Base-by-base conservation (phyloP, 768 basidiomycete species). In the Tylopilus sp. region DNA sequence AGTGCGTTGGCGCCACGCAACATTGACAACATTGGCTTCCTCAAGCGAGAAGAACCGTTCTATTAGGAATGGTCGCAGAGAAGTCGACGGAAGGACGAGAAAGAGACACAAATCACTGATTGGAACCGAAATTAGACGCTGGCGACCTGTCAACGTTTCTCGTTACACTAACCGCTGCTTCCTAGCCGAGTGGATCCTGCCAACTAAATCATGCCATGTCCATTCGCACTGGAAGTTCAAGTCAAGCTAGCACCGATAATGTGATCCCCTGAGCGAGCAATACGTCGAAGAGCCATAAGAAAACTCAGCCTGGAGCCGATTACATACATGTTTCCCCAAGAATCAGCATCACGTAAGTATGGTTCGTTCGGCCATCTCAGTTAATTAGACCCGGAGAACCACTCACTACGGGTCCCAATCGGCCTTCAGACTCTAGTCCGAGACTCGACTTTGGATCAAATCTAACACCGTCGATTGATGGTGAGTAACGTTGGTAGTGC, bases 301-400 rank as follows among this genome's bases (percentile, higher is more conserved):
- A n/a, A 37, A 21, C 25, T 17, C 26, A 40, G 25, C 43, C 12
- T 30, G 19, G 48, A 53, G 49, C 53, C 55, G 51, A 63, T 66
- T 63, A 66, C 61, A 63, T 63, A 66, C 61, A 63, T 51, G 31
- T 53, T 50, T 10, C 28, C 13, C 17, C 30, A 34, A 28, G 25
- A 31, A 29, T 13, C 54, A 28, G 25, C 26, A 29, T 13, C 54
- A 54, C 55, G 57, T 60, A 65, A 59, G 41, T n/a, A 45, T 16
- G 25, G 28, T 46, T 36, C 13, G 36, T 34, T 56, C 48, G 48
- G n/a, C n/a, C 21, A 45, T 31, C 31, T 31, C 29, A 36, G 50
- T 42, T 31, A 31, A 38, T 58, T 16, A 17, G 30, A 33, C 21
- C 33, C n/a, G 7, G 29, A 33, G 31, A 3, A 24, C 30, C 26